These are phyloP conservation scores for apple (Malus domestica) DNA, from an alignment of 306 rosid genomes.

Conservation along the genomic window ASM211411v1 NC_041791.1:25922501-25923000, in stretches of 20 bases:
- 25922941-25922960: conserved; percentile 29
- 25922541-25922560: conserved; percentile 17
- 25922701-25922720: neutral
- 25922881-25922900: conserved; percentile 33
- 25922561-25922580: conserved; percentile 27
- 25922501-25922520: conserved; percentile 43
- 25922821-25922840: conserved; percentile 34
- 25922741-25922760: conserved; percentile 14
- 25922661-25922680: neutral
- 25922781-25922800: conserved; percentile 10
- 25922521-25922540: conserved; percentile 48
- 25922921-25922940: conserved; percentile 24
- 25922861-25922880: conserved; percentile 28
- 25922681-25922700: neutral
- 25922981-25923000: conserved; percentile 35
- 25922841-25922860: conserved; percentile 18
- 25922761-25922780: conserved; percentile 40
- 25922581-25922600: neutral
- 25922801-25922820: conserved; percentile 26
- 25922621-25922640: neutral
- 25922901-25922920: conserved; percentile 31
- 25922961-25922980: conserved; percentile 27
- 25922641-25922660: conserved; percentile 17
- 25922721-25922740: conserved; percentile 25
- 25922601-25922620: conserved; percentile 8